Conservation (phyloP, 2,329 filamentous ascomycete species). For the Capronia epimyces region DNA sequence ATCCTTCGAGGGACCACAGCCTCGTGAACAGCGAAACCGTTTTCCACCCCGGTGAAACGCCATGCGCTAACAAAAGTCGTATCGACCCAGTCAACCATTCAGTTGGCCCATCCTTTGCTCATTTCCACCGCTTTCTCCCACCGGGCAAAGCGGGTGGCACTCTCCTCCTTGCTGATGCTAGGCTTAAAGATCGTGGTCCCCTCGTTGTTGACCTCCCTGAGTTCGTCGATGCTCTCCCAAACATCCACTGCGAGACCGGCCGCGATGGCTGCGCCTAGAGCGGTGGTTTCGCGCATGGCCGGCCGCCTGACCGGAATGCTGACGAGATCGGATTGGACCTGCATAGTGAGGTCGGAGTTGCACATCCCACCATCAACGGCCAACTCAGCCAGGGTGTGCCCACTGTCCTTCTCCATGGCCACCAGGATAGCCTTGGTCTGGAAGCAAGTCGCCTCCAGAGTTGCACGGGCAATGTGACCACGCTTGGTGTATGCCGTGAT, state of each 20-base stretch:
- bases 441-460: constrained; percentile 85
- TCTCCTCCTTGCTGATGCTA: constrained; percentile 54
- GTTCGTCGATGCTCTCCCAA: constrained; percentile 69
- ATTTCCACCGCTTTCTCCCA: constrained; percentile 76
- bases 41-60: neutral
- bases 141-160: constrained; percentile 59
- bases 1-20: neutral
- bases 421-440: constrained; percentile 88
- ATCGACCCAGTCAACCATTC: constrained; percentile 1
- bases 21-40: neutral
- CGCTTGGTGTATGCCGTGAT: constrained; percentile 79
- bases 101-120: constrained; percentile 43
- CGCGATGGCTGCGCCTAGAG: constrained; percentile 80
- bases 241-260: constrained; percentile 77
- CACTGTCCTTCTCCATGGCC: constrained; percentile 83
- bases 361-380: constrained; percentile 87
- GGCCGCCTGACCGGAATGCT: constrained; percentile 78
- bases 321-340: constrained; percentile 74
- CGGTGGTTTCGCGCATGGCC: constrained; percentile 84
- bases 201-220: constrained; percentile 65
- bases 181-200: constrained; percentile 67
- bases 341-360: constrained; percentile 85
- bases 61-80: constrained; percentile 5
- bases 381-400: constrained; percentile 66
- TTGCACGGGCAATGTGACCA: constrained; percentile 82